Evolutionary conservation across 441 rosid genomes (phyloP).

Genomic region (Populus tomentosa): DNA sequence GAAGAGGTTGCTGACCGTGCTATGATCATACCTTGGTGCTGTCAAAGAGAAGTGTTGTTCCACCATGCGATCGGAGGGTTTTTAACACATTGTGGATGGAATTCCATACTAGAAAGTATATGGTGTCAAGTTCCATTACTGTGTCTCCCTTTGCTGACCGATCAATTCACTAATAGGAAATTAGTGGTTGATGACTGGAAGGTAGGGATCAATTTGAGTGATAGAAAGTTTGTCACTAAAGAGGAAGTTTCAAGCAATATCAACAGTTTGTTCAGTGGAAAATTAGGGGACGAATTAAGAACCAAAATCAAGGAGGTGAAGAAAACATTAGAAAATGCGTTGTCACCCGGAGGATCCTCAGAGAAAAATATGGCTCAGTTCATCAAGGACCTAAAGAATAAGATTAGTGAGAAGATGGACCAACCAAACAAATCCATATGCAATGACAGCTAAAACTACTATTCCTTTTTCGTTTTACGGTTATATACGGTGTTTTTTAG

Average conservation of each 20-base stretch:
- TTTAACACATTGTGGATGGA: constrained; percentile 71
- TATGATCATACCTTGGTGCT: constrained; percentile 56
- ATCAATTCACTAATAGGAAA: constrained; percentile 65
- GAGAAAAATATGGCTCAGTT: constrained; percentile 36
- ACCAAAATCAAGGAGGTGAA: constrained; percentile 30
- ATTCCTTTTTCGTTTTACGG: neutral
- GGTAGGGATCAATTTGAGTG: constrained; percentile 49
- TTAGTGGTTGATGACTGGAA: constrained; percentile 65
- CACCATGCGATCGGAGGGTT: constrained; percentile 60
- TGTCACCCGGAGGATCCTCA: constrained; percentile 47
- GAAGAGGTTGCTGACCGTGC: constrained; percentile 35
- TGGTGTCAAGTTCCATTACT: constrained; percentile 53
- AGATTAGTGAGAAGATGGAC: constrained; percentile 16
- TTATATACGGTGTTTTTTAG: neutral
- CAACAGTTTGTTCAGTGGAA: constrained; percentile 33
- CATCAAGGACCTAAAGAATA: constrained; percentile 26
- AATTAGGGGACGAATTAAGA: constrained; percentile 29
- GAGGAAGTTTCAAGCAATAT: constrained; percentile 45
- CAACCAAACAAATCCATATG: neutral
- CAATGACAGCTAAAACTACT: neutral
- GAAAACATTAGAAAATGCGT: constrained; percentile 36
- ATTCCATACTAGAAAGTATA: constrained; percentile 43
- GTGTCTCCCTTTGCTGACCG: constrained; percentile 55
- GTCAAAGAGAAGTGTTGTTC: constrained; percentile 38
- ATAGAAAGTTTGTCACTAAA: constrained; percentile 23